Base-by-base conservation (phyloP, 768 basidiomycete species). In the Pluteus cervinus region DNA sequence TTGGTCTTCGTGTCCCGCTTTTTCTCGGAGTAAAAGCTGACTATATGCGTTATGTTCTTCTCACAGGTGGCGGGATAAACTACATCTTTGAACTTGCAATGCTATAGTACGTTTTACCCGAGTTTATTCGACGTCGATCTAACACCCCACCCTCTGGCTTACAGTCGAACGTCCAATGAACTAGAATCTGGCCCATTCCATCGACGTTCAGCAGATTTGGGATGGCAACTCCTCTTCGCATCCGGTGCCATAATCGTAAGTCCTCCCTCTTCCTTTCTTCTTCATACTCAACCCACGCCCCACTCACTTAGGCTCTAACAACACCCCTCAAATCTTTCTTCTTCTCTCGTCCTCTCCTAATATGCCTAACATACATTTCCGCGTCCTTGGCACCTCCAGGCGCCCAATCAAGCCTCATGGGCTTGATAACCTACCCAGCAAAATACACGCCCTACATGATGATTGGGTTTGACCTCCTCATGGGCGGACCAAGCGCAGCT, bases 391-490 rank as follows among this genome's bases (percentile, higher is more conserved):
- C 84, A 3, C 77, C 81, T 16, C 69, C 75, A 5, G 79, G 81
- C 17, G 51, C 76, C 7, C 77, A 75, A 49, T 81, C 85, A 10
- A 85, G 82, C 6, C 53, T 93, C 41, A 79, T 88, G 66, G 90
- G 90, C 4, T 70, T 94, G 39, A 40, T 94, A 49, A 76, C 76
- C 12, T 52, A 92, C 43, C 87, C 86, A 1, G 55, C 85, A 41
- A 60, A 62, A 44, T 91, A 82, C 57, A 74, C 81, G 41, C 86
- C 90, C 1, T 89, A 81, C 52, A 66, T 75, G 25, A 68, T 92
- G 52, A 71, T 92, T 36, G 76, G 53, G 24, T 58, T 93, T 50
- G 90, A 92, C 56, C 54, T 85, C 32, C 52, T 91, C 49, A 68
- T 69, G 42, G 76, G 61, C 8, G 84, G 83, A 3, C 73, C 79